phyloP scores from a whole-genome alignment of 768 basidiomycete species.

The Mycena pura region DNA sequence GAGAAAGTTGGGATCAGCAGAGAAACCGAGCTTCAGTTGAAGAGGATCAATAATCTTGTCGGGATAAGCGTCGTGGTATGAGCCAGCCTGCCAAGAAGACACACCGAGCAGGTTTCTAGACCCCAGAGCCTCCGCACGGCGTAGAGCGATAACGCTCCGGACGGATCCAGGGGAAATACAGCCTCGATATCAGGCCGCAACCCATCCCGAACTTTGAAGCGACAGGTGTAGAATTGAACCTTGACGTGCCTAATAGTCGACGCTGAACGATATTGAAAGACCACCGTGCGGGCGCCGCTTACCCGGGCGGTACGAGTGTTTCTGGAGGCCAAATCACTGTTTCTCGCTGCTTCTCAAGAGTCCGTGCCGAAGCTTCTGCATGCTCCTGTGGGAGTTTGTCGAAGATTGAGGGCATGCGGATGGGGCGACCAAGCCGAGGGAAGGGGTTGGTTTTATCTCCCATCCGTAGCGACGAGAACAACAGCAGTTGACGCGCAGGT shows the following conservation, averaged over 20 bases:
- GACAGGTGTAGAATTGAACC: constrained; percentile 15
- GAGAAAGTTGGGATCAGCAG: constrained; percentile 16
- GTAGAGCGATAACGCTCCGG: constrained; percentile 12
- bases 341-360: constrained; percentile 10
- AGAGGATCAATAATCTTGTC: constrained; percentile 17
- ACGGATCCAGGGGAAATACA: constrained; percentile 1
- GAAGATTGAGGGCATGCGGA: constrained; percentile 4
- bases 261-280: background rate
- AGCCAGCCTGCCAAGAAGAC: too few species aligned
- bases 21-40: constrained; percentile 11
- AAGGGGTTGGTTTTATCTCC: background rate
- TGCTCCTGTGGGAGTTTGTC: constrained; percentile 17
- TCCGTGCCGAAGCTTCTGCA: background rate
- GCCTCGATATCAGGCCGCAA: constrained; percentile 22
- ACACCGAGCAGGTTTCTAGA: constrained; percentile 21
- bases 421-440: background rate
- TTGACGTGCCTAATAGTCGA: constrained; percentile 2
- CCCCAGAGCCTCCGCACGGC: constrained; percentile 16
- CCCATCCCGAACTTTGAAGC: constrained; percentile 14
- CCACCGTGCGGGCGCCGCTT: background rate
- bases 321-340: constrained; percentile 14
- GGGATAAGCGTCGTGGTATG: too few species aligned
- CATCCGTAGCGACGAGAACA: background rate
- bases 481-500: too few species aligned
- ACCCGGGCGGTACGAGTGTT: constrained; percentile 4